phyloP scores from a whole-genome alignment of 495 filamentous ascomycete species.

The Aspergillus coremiiformis region DNA sequence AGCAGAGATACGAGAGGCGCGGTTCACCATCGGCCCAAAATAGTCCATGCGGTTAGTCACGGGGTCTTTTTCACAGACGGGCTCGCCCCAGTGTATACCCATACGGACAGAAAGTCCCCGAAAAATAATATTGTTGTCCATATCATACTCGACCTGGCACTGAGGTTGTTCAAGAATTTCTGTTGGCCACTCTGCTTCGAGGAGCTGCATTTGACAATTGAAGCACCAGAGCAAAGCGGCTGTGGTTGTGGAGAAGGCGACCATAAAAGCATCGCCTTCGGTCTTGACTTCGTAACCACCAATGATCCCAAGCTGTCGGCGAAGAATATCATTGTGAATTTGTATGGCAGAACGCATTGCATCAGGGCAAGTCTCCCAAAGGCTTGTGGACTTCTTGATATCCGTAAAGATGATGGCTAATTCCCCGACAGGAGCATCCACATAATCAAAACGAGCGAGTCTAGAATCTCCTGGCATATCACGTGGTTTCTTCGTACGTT shows the following conservation, averaged over 20 bases:
- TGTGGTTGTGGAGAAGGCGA: constrained; percentile 92
- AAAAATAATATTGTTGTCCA: constrained; percentile 85
- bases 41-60: constrained; percentile 99
- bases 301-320: constrained; percentile 83
- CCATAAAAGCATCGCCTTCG: constrained; percentile 99
- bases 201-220: constrained; percentile 77
- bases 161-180: constrained; percentile 84
- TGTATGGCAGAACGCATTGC: constrained; percentile 95
- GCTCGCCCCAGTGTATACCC: constrained; percentile 92
- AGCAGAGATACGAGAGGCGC: constrained; percentile 82
- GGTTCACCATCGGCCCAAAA: constrained; percentile 98
- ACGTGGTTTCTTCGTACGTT: constrained; percentile 54
- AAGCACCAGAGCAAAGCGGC: constrained; percentile 94
- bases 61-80: constrained; percentile 90
- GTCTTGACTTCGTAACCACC: constrained; percentile 99
- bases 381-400: constrained; percentile 94
- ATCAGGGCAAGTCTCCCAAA: constrained; percentile 94
- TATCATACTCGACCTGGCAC: constrained; percentile 72
- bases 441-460: constrained; percentile 77
- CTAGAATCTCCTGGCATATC: constrained; percentile 73
- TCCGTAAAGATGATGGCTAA: constrained; percentile 95
- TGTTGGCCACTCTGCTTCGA: constrained; percentile 85
- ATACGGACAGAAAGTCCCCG: constrained; percentile 90
- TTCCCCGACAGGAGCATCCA: constrained; percentile 82
- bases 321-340: constrained; percentile 92